phyloP scores from a whole-genome alignment of 2,329 filamentous ascomycete genomes.

The Microthyrium microscopicum region DNA sequence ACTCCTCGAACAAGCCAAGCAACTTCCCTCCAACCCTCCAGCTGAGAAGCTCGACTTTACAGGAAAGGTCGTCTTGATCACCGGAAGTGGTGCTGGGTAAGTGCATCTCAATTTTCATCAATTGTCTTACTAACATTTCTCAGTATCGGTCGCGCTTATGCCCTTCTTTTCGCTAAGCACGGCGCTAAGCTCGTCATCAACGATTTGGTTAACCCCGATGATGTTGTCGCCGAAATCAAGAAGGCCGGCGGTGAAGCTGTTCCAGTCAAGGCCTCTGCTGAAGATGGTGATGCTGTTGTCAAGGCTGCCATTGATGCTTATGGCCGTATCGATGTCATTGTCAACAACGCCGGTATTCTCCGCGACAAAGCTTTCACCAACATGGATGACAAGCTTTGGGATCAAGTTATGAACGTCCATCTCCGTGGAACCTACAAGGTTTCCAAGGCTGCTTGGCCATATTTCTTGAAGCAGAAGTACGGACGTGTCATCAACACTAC shows the following conservation, averaged over 20 bases:
- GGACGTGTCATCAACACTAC: constrained; percentile 85
- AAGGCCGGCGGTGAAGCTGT: constrained; percentile 70
- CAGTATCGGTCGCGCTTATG: constrained; percentile 75
- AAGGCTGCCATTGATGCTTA: constrained; percentile 78
- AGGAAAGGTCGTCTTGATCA: constrained; percentile 73
- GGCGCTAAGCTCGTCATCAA: constrained; percentile 77
- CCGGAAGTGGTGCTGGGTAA: constrained; percentile 67
- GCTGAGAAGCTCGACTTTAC: constrained; percentile 65
- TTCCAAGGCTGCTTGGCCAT: constrained; percentile 84
- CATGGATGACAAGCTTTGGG: constrained; percentile 83
- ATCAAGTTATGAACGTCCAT: constrained; percentile 73
- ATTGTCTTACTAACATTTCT: background rate
- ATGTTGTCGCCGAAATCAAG: constrained; percentile 73
- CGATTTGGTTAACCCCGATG: constrained; percentile 57
- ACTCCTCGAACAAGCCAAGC: constrained; percentile 68
- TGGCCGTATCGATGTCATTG: constrained; percentile 71
- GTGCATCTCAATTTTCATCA: constrained; percentile 11
- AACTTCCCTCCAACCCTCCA: constrained; percentile 54
- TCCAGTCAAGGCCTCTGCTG: constrained; percentile 73
- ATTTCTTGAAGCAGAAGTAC: constrained; percentile 92
- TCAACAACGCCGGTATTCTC: constrained; percentile 90
- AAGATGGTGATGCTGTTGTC: constrained; percentile 72
- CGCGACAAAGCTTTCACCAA: constrained; percentile 88
- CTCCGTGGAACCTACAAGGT: constrained; percentile 84
- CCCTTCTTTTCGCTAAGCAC: constrained; percentile 68